Base-by-base conservation (phyloP, 495 filamentous ascomycete species). In the Saxispiralis lemnorum region DNA sequence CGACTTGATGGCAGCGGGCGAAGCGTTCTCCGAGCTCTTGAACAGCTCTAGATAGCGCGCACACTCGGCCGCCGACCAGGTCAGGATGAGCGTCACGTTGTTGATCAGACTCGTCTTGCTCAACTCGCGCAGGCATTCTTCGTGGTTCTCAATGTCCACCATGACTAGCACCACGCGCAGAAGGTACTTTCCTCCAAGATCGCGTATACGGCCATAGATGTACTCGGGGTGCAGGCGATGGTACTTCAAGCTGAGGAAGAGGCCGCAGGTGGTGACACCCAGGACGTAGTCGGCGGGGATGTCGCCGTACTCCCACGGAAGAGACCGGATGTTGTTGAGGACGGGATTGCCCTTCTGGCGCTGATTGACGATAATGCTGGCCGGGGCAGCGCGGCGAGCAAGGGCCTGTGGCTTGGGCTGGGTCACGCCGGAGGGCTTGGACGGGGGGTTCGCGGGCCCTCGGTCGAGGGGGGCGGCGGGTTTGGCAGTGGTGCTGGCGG, bases 141-240 rank as follows among this genome's bases (percentile, higher is more conserved):
- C 78, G 47, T 88, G 83, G 52, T 83, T 84, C 30, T 78, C 72
- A 39, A 96, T 94, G 57, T 99, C 89, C 11, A 96, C 86, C 72
- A 96, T 84, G 2, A 78, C 76, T 19, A 96, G 68, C 2, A 97
- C 60, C 19, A 96, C 67, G 7, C 89, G 80, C 13, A 96, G 67
- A 47, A 76, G 75, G 65, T 87, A 95, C 57, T 81, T 83, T 14
- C 77, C 77, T 17, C 76, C 76, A 7, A 99, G 65, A 30, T 71
- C 71, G 36, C 76, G 73, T 47, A 99, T 83, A 44, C 89, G 83
- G 17, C 78, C 82, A 68, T 95, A 95, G 56, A 99, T 82, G 64
- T 99, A 99, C 61, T 96, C 89, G 1, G 89, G 89, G 59, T 99
- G 92, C 37, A 95, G 64, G 10, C 89, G 84, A 60, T 97, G 89